phyloP scores from a whole-genome alignment of 305 asterid species.

The Solanum hybrid region DNA sequence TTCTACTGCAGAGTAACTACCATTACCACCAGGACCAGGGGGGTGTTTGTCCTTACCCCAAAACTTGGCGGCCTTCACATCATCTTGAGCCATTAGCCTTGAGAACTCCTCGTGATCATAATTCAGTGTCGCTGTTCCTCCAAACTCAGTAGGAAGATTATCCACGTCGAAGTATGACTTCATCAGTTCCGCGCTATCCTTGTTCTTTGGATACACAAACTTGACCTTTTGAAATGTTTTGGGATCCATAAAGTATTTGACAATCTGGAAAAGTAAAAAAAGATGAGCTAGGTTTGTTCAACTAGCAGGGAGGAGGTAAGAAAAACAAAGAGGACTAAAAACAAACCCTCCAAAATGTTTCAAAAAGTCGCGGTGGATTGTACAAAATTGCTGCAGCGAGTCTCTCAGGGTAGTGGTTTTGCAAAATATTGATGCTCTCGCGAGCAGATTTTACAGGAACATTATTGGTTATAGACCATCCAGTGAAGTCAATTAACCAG shows the following conservation, averaged over 20 bases:
- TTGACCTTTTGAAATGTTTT: conserved; percentile 94
- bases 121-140: conserved; percentile 70
- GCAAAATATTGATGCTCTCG: conserved; percentile 60
- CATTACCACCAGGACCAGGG: conserved; percentile 11
- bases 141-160: conserved; percentile 85
- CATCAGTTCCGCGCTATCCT: conserved; percentile 85
- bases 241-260: conserved; percentile 80
- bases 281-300: not conserved
- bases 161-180: conserved; percentile 66
- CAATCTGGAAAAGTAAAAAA: conserved; percentile 46
- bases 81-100: conserved; percentile 73
- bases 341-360: conserved; percentile 89
- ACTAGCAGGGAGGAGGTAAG: not conserved
- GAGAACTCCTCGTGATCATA: conserved; percentile 88
- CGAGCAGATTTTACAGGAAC: conserved; percentile 84
- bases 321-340: not conserved
- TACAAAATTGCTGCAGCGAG: conserved; percentile 73
- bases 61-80: conserved; percentile 49
- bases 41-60: conserved; percentile 66
- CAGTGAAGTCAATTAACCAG: conserved; percentile 88
- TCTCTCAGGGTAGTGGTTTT: conserved; percentile 90
- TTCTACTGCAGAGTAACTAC: conserved; percentile 36
- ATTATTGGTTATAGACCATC: conserved; percentile 69
- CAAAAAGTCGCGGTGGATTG: conserved; percentile 86
- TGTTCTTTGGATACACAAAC: conserved; percentile 84